Evolutionary conservation across 1,284 basidiomycete genomes (phyloP).

Genomic region (Peniophora sp.): DNA sequence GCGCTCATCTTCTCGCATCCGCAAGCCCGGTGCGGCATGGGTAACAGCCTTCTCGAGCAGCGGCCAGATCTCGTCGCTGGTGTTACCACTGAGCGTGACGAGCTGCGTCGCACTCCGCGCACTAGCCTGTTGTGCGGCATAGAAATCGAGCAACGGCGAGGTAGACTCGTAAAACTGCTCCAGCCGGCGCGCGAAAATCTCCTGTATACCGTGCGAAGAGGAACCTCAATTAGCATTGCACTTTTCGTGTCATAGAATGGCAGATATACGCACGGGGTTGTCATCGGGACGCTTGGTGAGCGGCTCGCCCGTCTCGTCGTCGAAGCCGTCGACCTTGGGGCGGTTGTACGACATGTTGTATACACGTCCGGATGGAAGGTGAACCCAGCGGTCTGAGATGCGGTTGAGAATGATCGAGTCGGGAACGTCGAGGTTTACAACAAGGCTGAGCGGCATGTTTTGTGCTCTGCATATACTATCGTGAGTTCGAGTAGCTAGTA

Average conservation of each 20-base stretch:
- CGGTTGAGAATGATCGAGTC: constrained; percentile 85
- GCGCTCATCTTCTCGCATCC: constrained; percentile 36
- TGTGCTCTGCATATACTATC: constrained; percentile 35
- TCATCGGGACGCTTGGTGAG: constrained; percentile 89
- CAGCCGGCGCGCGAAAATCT: constrained; percentile 77
- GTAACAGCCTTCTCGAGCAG: constrained; percentile 57
- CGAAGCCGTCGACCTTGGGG: constrained; percentile 79
- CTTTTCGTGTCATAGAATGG: neutral
- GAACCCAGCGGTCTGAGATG: constrained; percentile 92
- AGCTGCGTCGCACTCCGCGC: constrained; percentile 30
- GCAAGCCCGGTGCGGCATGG: constrained; percentile 48
- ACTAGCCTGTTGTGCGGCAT: constrained; percentile 23
- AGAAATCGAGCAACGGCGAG: constrained; percentile 80
- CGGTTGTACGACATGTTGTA: constrained; percentile 92
- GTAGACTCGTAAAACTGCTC: constrained; percentile 83
- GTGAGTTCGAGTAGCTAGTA: too few relatives aligned
- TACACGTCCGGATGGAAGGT: constrained; percentile 86
- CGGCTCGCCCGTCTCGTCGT: constrained; percentile 91
- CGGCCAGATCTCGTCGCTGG: constrained; percentile 93
- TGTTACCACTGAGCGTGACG: constrained; percentile 73
- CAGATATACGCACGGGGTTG: constrained; percentile 60
- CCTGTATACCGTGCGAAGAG: constrained; percentile 33
- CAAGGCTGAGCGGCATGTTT: constrained; percentile 66
- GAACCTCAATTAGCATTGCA: constrained; percentile 1
- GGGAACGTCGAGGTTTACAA: constrained; percentile 89